Evolutionary conservation across 371 early-diverging fungal genomes (phyloP).

Genomic region (Mortierella sp.): DNA sequence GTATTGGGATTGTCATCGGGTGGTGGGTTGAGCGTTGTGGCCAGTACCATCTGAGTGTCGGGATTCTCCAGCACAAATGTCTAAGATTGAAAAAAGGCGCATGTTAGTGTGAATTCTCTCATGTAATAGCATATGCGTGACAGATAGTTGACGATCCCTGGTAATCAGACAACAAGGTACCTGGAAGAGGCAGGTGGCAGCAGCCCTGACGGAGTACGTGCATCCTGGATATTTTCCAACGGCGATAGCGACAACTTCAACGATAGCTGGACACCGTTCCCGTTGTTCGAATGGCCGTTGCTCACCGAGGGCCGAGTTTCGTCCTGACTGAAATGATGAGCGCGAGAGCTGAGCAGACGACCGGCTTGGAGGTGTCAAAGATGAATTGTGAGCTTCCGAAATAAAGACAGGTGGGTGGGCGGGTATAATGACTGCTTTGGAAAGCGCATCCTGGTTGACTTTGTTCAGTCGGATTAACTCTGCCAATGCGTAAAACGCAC

Average conservation of each 20-base stretch:
- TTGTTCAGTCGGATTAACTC: constrained; percentile 84
- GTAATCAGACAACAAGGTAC: constrained; percentile 40
- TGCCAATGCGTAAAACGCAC: constrained; percentile 85
- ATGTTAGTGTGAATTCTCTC: not conserved
- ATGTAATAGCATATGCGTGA: not conserved
- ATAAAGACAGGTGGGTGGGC: constrained; percentile 35
- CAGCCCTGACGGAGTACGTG: constrained; percentile 77
- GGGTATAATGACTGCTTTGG: constrained; percentile 64
- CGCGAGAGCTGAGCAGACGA: constrained; percentile 44
- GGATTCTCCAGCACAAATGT: constrained; percentile 82
- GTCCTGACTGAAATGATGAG: constrained; percentile 54
- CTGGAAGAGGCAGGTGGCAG: constrained; percentile 81
- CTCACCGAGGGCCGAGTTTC: constrained; percentile 53
- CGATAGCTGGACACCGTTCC: constrained; percentile 68
- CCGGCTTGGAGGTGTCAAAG: constrained; percentile 30
- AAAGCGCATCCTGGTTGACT: constrained; percentile 81
- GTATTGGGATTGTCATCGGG: constrained; percentile 74
- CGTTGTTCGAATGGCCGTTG: constrained; percentile 36
- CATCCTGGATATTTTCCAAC: constrained; percentile 62
- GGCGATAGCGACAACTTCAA: constrained; percentile 73
- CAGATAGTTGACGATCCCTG: not conserved
- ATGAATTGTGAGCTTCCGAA: constrained; percentile 13
- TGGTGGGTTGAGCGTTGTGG: constrained; percentile 87
- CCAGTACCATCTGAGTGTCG: constrained; percentile 89
- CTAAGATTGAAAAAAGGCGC: constrained; percentile 32